Base-by-base conservation (phyloP, 2,329 filamentous ascomycete species). In the Aspergillus sclerotialis region DNA sequence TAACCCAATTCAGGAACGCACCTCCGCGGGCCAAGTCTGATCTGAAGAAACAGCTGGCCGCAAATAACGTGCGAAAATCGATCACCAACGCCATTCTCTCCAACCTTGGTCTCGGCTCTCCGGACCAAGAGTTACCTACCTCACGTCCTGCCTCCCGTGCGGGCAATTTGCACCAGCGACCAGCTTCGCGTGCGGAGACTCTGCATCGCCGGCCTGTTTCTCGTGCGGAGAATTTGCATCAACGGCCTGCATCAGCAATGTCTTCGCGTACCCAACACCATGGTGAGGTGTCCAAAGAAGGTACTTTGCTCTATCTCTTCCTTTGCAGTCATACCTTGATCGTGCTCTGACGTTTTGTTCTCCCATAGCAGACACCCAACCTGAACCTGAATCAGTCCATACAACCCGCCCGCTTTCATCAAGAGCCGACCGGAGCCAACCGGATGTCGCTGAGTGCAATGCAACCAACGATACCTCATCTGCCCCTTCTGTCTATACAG, bases 1-100 rank as follows among this genome's bases (percentile, higher is more conserved):
- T 48, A 40, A 51, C 28, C 11, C 12, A 28, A 23, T 16, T 17
- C 29, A 86, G 83, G 44, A 79, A 77, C 51, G 88, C 87, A 1
- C 84, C 88, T 11, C 82, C 84, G 45, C 72, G 80, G 37, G 90
- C 89, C 32, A 94, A 94, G 59, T 83, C 83, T 2, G 89, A 95
- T 53, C 68, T 96, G 21, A 92, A 92, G 65, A 83, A 78, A 55
- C 87, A 94, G 61, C 70, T 96, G 39, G 82, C 84, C 55, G 80
- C 78, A 51, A 84, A 84, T 60, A 87, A 87, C 52, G 86, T 96
- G 32, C 78, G 90, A 28, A 86, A 87, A 42, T 82, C 86, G 10
- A 95, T 94, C 51, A 82, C 85, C 42, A 76, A 80, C 36, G 82
- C 83, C 43, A 92, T 96, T 42, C 73, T 89, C 29, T 76, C 83